Evolutionary conservation across 2,329 filamentous ascomycete species (phyloP).

Genomic region (Magnaporthiopsis poae): DNA sequence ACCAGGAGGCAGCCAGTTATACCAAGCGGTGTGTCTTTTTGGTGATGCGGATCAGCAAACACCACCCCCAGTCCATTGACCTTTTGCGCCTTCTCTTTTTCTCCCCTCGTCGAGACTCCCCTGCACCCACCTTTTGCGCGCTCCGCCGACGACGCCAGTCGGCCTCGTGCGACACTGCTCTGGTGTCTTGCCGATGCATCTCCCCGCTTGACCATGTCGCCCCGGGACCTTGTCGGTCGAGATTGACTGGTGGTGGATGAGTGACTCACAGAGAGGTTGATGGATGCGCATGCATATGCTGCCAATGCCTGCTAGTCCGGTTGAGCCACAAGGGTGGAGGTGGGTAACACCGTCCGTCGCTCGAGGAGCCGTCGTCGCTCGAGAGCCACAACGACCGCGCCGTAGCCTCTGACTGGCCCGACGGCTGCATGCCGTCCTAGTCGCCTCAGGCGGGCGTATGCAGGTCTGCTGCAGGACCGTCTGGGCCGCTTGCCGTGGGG

Average conservation of each 20-base stretch:
- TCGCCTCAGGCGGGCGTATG: conserved; percentile 13
- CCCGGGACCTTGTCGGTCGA: conserved; percentile 13
- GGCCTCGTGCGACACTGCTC: conserved; percentile 2
- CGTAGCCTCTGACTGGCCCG: conserved; percentile 17
- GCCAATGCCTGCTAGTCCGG: not conserved
- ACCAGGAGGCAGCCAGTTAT: conserved; percentile 13
- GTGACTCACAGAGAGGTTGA: conserved; percentile 20
- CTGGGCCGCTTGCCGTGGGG: conserved; percentile 11
- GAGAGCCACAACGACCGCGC: conserved; percentile 16
- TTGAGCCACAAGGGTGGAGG: conserved; percentile 12
- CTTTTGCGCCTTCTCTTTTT: not conserved
- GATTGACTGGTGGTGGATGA: conserved; percentile 20
- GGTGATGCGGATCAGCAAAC: conserved; percentile 2
- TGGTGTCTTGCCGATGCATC: conserved; percentile 6
- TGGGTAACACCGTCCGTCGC: not conserved
- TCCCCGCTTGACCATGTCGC: conserved; percentile 17
- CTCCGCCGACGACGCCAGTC: not conserved
- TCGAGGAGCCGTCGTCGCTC: conserved; percentile 10
- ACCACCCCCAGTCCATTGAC: not conserved
- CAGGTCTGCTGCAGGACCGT: conserved; percentile 14
- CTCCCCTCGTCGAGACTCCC: not conserved
- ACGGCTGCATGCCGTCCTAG: conserved; percentile 5
- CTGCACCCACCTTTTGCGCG: conserved; percentile 1
- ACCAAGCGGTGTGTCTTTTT: conserved; percentile 5
- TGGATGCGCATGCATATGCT: conserved; percentile 2